Base-by-base conservation (phyloP, 306 rosid species). In the Medicago lupulina region DNA sequence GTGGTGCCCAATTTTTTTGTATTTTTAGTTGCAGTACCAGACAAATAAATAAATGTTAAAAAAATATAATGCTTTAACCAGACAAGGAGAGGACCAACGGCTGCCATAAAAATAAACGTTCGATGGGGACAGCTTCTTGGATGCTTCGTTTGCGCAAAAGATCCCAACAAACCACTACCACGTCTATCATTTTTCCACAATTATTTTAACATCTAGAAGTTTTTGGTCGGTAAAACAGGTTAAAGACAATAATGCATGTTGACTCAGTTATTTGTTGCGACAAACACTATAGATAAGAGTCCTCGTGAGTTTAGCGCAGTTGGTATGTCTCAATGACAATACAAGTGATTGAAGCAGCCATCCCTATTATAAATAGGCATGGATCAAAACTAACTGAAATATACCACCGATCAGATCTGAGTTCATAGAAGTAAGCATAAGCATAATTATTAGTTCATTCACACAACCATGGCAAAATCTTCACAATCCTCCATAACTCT, bases 401-500 rank as follows among this genome's bases (percentile, higher is more conserved):
- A 63, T n/a, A 1, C 66, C 12, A 63, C 2, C 7, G 6, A 60
- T 28, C 40, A 5, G 4, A 61, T 61, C 43, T 31, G 10, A 31
- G 2, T 61, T 4, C 19, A 2, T 6, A 31, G 19, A 5, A 61
- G 8, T 25, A 23, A 58, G 17, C 64, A 7, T 36, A 15, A 13
- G 6, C 7, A 49, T 25, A 25, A 25, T 54, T 31, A 47, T 63
- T 36, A 63, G 49, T 36, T 63, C 49, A 36, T 65, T 43, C 39
- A 43, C 19, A 23, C 59, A 51, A 47, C 59, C 74, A 69, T 69
- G 74, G 44, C 59, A 31, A 69, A 47, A 69, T 69, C 43, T 23
- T 28, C 31, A 28, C 4, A 4, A 3, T 28, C 0, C 31, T 47
- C 15, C 44, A 25, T 23, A 47, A 49, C 51, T 15, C 15, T 67